phyloP scores from a whole-genome alignment of 2,329 filamentous ascomycete species.

The Trichoderma breve region DNA sequence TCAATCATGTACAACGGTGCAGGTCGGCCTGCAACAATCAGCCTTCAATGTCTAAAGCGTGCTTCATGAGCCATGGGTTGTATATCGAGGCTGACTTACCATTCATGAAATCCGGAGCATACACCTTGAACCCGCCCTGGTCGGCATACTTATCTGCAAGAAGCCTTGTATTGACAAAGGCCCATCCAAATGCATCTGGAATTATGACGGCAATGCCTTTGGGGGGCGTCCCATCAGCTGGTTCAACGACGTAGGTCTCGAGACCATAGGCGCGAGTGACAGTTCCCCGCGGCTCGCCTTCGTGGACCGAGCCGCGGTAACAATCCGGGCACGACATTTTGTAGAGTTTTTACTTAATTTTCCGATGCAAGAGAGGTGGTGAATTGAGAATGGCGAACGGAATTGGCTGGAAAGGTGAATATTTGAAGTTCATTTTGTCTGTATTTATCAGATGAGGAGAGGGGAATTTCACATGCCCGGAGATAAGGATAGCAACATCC shows the following conservation, averaged over 20 bases:
- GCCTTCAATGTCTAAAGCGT: neutral
- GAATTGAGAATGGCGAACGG: neutral
- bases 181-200: slow-evolving; percentile 56
- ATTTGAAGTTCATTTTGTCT: neutral
- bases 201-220: slow-evolving; percentile 53
- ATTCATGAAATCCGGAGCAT: slow-evolving; percentile 56
- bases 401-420: neutral
- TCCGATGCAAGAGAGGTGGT: no score
- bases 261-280: slow-evolving; percentile 47
- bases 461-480: neutral
- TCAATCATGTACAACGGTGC: slow-evolving; percentile 34
- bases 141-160: slow-evolving; percentile 55
- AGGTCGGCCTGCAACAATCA: slow-evolving; percentile 27
- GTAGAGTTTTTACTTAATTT: neutral
- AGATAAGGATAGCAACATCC: neutral
- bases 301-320: slow-evolving; percentile 47
- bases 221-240: slow-evolving; percentile 29
- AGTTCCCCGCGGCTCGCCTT: slow-evolving; percentile 45
- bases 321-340: slow-evolving; percentile 42
- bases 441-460: neutral
- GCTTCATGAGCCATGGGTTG: neutral
- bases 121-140: slow-evolving; percentile 49
- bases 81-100: slow-evolving; percentile 25
- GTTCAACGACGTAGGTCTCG: slow-evolving; percentile 46
- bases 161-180: slow-evolving; percentile 51